A percentile compares a stretch with the other conserved stretches of the same genome.
phyloP scores from a whole-genome alignment of 2,329 filamentous ascomycete genomes.

The Colletotrichum destructivum region DNA sequence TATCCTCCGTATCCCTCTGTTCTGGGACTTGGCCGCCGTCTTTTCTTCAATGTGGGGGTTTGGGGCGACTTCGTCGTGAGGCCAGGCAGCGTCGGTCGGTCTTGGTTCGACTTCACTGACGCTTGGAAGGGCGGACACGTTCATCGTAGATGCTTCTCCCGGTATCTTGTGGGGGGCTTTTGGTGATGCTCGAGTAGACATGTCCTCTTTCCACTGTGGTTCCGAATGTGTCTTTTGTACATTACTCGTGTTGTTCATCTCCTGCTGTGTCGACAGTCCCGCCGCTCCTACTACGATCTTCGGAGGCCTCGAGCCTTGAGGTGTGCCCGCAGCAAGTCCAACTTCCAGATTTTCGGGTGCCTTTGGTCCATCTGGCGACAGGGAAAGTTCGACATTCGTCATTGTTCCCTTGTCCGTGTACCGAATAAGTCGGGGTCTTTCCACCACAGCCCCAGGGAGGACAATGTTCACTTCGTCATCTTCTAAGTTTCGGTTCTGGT shows the following conservation, averaged over 20 bases:
- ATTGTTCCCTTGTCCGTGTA: constrained; percentile 44
- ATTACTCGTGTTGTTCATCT: background rate
- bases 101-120: background rate
- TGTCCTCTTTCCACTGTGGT: background rate
- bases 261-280: background rate
- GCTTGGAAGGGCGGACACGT: no score
- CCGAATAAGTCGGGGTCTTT: constrained; percentile 29
- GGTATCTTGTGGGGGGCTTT: background rate
- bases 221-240: background rate
- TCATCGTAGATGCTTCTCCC: background rate
- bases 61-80: background rate
- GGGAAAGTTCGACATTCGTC: constrained; percentile 10
- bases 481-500: background rate
- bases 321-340: background rate
- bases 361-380: background rate
- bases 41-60: background rate
- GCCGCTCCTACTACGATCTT: no score
- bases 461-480: background rate
- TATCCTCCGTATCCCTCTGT: background rate
- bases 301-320: background rate
- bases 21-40: background rate
- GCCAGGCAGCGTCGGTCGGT: background rate
- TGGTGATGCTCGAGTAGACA: background rate
- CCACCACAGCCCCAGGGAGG: no score
- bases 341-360: background rate